Conservation (phyloP, 768 basidiomycete genomes). For the Suillus ampliporus region DNA sequence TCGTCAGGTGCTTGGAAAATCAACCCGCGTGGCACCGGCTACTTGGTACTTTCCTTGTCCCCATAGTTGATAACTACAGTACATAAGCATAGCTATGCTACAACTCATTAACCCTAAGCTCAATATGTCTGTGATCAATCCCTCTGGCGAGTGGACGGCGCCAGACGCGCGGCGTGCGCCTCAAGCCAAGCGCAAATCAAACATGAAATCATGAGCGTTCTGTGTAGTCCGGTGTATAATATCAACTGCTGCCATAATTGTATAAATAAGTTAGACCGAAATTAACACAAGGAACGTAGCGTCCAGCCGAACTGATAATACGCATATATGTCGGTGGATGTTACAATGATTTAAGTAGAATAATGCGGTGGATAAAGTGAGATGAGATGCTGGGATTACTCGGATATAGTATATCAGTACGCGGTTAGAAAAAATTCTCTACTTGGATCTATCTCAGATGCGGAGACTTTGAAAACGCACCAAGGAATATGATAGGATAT, state of each 20-base stretch:
- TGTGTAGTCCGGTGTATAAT: not conserved
- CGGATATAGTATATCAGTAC: not conserved
- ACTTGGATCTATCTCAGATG: not conserved
- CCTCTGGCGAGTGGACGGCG: not conserved
- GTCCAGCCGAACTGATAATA: not conserved
- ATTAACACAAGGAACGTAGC: not conserved
- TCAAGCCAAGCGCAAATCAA: not conserved
- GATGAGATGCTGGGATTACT: not conserved
- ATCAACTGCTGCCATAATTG: not conserved
- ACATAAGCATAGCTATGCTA: too few species aligned
- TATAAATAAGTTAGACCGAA: not conserved
- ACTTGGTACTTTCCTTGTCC: too few species aligned
- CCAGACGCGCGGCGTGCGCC: not conserved
- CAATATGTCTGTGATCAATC: not conserved
- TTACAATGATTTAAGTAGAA: not conserved
- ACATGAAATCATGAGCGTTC: not conserved
- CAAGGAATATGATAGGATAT: not conserved
- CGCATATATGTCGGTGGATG: not conserved
- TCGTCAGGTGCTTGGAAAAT: too few species aligned
- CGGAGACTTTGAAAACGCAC: not conserved
- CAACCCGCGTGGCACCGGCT: too few species aligned
- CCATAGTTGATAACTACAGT: too few species aligned
- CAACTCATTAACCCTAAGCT: too few species aligned
- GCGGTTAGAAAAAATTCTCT: not conserved
- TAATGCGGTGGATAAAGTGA: too few species aligned